These are phyloP conservation scores for Chlorella sp. DNA, from an alignment of 139 green algal genomes.

Conservation along the genomic window DNA sequence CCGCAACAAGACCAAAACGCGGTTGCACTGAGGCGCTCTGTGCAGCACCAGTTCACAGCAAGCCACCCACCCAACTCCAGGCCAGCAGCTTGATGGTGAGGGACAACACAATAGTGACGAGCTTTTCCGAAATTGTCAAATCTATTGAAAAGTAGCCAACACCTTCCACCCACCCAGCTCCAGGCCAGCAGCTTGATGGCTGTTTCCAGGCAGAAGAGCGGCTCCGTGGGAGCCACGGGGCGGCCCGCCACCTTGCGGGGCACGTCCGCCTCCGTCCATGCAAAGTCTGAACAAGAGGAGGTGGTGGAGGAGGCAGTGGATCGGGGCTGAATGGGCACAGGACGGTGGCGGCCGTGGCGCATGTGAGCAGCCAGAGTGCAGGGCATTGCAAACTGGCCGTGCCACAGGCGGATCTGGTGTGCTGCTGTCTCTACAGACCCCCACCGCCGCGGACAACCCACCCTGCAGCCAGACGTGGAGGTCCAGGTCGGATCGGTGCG, in stretches of 20 bases:
- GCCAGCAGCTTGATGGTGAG: neutral
- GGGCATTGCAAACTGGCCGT: no score
- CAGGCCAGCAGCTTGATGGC: conserved; percentile 31
- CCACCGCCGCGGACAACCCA: neutral
- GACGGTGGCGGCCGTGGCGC: no score
- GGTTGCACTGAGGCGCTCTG: no score
- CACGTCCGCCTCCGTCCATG: conserved; percentile 6
- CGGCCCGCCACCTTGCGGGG: neutral
- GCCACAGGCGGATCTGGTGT: no score
- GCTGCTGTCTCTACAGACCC: no score
- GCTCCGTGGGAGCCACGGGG: neutral
- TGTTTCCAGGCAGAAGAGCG: conserved; percentile 28
- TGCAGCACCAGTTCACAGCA: no score
- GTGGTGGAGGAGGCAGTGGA: neutral
- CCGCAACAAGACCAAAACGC: no score
- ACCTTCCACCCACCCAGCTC: conserved; percentile 9
- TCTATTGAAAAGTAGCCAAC: no score
- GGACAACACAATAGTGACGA: no score
- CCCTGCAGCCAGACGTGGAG: conserved; percentile 28
- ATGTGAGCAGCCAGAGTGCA: no score
- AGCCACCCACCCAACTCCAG: conserved; percentile 2
- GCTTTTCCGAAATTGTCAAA: no score
- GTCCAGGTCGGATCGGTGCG: neutral
- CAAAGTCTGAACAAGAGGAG: conserved; percentile 2
- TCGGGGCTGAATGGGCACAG: no score